A percentile compares a stretch with the other conserved stretches of the same genome.
phyloP scores from a whole-genome alignment of 257 asterid genomes.

The Jaltomata sinuosa region DNA sequence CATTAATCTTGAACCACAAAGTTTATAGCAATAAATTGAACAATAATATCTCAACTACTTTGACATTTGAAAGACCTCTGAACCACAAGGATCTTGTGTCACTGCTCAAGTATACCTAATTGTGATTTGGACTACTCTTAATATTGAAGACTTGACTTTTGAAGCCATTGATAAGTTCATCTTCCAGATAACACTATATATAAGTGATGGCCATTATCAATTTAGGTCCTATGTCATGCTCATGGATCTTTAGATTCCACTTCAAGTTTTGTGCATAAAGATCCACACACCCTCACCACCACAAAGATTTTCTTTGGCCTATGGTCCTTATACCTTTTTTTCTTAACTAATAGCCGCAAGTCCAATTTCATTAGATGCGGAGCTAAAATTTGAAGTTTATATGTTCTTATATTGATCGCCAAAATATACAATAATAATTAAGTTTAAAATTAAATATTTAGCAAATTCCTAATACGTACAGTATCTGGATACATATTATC shows the following conservation, averaged over 20 bases:
- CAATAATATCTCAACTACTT: neutral
- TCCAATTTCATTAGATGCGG: neutral
- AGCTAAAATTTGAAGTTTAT: neutral
- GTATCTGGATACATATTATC: too few relatives aligned
- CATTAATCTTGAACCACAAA: neutral
- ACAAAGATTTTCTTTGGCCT: neutral
- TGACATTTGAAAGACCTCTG: neutral
- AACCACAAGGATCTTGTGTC: neutral
- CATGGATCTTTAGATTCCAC: neutral
- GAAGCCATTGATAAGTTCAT: neutral
- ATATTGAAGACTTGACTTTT: neutral
- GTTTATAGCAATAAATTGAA: neutral
- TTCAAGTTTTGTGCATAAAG: neutral
- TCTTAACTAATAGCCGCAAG: neutral
- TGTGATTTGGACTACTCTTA: neutral
- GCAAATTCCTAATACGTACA: too few relatives aligned
- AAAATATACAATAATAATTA: neutral
- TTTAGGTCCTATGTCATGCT: neutral
- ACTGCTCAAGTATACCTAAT: neutral
- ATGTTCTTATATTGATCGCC: neutral
- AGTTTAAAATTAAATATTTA: too few relatives aligned
- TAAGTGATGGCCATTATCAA: neutral
- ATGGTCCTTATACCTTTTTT: neutral
- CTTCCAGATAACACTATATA: neutral
- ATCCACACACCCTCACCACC: neutral